Evolutionary conservation across 2,329 filamentous ascomycete species (phyloP).

Genomic region (Aspergillus candidus): DNA sequence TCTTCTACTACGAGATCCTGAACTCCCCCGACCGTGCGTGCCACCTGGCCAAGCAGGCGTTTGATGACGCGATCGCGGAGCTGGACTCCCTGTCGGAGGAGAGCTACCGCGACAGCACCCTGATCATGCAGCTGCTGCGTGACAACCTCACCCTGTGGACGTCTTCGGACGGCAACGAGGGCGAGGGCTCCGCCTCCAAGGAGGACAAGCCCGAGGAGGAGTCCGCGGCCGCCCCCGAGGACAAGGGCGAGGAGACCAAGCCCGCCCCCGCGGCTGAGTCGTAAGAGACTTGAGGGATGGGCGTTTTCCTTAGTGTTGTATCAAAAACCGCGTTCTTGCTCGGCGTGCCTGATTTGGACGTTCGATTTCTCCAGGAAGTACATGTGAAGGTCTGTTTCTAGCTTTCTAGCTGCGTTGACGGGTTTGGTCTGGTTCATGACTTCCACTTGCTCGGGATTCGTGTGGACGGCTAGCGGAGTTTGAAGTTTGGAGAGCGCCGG

Average conservation of each 20-base stretch:
- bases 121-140: conserved; percentile 98
- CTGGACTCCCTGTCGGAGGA: conserved; percentile 96
- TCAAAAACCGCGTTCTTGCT: conserved; percentile 21
- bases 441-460: conserved; percentile 31
- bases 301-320: conserved; percentile 22
- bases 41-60: conserved; percentile 98
- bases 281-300: conserved; percentile 21
- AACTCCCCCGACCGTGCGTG: conserved; percentile 97
- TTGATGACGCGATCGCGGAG: conserved; percentile 97
- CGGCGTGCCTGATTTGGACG: conserved; percentile 26
- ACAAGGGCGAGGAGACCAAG: conserved; percentile 36
- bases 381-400: conserved; percentile 29
- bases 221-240: conserved; percentile 43
- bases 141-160: conserved; percentile 99
- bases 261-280: conserved; percentile 28
- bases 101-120: conserved; percentile 96
- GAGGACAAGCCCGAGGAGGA: conserved; percentile 52
- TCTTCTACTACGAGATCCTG: conserved; percentile 99
- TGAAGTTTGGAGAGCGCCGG: conserved; percentile 38
- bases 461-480: conserved; percentile 39
- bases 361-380: conserved; percentile 31
- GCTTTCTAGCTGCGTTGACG: conserved; percentile 26
- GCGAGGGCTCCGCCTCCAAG: conserved; percentile 54
- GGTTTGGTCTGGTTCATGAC: conserved; percentile 32
- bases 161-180: conserved; percentile 79